A percentile compares a stretch with the other conserved stretches of the same genome.
Conservation (phyloP, 129 eudicot genomes). For the Lactuca saligna region DNA sequence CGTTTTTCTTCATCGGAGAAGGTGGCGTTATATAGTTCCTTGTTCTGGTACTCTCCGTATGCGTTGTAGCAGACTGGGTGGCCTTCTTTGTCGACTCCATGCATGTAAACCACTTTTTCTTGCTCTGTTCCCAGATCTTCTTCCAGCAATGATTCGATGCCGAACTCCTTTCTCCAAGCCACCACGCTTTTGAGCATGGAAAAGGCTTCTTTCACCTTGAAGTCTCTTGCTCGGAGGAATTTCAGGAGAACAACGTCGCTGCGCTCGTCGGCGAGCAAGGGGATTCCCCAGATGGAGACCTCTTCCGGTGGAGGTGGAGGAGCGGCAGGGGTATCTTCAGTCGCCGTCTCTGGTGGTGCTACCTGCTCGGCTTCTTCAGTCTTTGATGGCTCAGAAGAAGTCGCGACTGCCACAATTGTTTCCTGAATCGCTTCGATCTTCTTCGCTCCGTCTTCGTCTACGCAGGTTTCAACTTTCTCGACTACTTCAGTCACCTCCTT, state of each 20-base stretch:
- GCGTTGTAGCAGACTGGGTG: constrained; percentile 87
- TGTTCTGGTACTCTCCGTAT: constrained; percentile 77
- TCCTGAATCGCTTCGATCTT: constrained; percentile 56
- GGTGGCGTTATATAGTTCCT: constrained; percentile 65
- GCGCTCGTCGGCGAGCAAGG: constrained; percentile 65
- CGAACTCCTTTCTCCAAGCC: constrained; percentile 69
- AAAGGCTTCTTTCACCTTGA: constrained; percentile 75
- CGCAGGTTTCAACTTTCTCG: constrained; percentile 29
- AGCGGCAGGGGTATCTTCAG: constrained; percentile 27
- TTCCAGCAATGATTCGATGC: constrained; percentile 54
- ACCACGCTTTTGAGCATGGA: constrained; percentile 69
- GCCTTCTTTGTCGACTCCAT: constrained; percentile 79
- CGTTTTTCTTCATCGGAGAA: constrained; percentile 71
- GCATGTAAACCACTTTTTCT: constrained; percentile 70
- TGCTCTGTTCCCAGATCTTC: constrained; percentile 56
- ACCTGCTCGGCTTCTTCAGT: constrained; percentile 26
- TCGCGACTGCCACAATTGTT: constrained; percentile 44
- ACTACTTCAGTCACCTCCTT: constrained; percentile 35
- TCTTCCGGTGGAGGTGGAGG: constrained; percentile 56
- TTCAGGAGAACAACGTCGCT: constrained; percentile 70
- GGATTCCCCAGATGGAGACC: constrained; percentile 75
- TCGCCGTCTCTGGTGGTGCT: constrained; percentile 27
- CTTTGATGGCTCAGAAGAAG: constrained; percentile 26
- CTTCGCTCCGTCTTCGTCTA: constrained; percentile 40
- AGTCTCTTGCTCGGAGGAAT: constrained; percentile 83